A percentile compares a stretch with the other conserved stretches of the same genome.
Conservation (phyloP, 305 asterid species). For the Fraxinus baroniana region DNA sequence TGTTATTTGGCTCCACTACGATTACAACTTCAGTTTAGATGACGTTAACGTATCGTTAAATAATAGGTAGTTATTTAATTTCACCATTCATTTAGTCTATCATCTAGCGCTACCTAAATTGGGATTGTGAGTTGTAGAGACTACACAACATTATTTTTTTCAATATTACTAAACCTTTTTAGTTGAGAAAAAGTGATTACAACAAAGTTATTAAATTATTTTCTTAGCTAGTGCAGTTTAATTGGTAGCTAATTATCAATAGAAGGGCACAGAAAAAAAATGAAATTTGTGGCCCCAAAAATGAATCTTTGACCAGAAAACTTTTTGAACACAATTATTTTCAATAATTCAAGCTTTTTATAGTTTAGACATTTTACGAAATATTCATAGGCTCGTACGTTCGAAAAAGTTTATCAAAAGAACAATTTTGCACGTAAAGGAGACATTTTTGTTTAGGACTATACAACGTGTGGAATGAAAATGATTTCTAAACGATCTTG, state of each 20-base stretch:
- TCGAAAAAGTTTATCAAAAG: background rate
- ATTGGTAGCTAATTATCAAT: background rate
- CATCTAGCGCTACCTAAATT: too few species aligned
- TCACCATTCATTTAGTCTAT: too few species aligned
- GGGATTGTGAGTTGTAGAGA: too few species aligned
- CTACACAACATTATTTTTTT: background rate
- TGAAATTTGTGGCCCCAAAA: background rate
- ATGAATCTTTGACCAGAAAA: conserved; percentile 33
- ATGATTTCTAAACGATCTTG: background rate
- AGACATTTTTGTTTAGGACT: background rate
- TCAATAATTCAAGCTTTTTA: conserved; percentile 2
- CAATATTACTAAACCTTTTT: background rate
- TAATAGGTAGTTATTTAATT: too few species aligned
- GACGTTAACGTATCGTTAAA: too few species aligned
- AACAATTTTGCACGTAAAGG: background rate
- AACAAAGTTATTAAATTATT: background rate
- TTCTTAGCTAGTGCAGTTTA: background rate
- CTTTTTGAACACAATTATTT: conserved; percentile 13
- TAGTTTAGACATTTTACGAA: background rate
- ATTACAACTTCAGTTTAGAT: too few species aligned
- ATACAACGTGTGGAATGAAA: background rate
- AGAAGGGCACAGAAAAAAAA: conserved; percentile 13
- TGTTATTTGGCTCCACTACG: too few species aligned
- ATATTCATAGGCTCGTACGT: background rate
- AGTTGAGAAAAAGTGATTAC: background rate